Evolutionary conservation across 2,329 filamentous ascomycete species (phyloP).

Genomic region (Phyllosticta citrichinensis): DNA sequence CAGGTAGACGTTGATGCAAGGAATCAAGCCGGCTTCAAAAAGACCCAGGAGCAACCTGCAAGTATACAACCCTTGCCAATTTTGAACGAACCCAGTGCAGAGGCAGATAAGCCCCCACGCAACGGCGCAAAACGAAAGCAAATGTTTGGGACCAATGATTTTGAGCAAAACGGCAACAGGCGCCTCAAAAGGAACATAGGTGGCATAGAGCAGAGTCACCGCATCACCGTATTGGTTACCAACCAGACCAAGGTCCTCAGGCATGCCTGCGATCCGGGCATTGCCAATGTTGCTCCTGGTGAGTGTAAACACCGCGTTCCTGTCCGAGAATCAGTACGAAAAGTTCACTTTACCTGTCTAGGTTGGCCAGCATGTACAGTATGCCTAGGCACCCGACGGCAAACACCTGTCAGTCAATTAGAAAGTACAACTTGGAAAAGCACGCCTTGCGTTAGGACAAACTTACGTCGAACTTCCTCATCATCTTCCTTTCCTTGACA

Average conservation of each 20-base stretch:
- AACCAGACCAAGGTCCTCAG: background rate
- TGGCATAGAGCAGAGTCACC: constrained; percentile 55
- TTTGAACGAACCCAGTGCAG: constrained; percentile 38
- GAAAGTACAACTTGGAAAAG: background rate
- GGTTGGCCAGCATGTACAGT: constrained; percentile 10
- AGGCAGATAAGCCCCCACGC: constrained; percentile 42
- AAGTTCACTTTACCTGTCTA: constrained; percentile 8
- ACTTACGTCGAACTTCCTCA: constrained; percentile 7
- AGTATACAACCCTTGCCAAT: constrained; percentile 35
- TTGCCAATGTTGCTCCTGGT: constrained; percentile 29
- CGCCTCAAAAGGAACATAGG: constrained; percentile 37
- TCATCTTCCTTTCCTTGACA: constrained; percentile 7
- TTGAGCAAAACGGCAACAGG: constrained; percentile 54
- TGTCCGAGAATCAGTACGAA: background rate
- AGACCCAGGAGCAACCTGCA: constrained; percentile 37
- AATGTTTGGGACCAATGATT: constrained; percentile 40
- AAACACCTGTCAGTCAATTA: background rate
- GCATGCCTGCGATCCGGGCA: constrained; percentile 25
- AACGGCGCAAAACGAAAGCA: constrained; percentile 38
- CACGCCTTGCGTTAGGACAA: background rate
- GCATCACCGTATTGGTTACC: constrained; percentile 7
- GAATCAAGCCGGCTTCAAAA: constrained; percentile 21
- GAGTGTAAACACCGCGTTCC: constrained; percentile 6
- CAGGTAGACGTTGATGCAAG: constrained; percentile 10
- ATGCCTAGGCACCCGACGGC: constrained; percentile 8